phyloP scores from a whole-genome alignment of 352 stramenopile species.

The Globisporangium paroecandrum region DNA sequence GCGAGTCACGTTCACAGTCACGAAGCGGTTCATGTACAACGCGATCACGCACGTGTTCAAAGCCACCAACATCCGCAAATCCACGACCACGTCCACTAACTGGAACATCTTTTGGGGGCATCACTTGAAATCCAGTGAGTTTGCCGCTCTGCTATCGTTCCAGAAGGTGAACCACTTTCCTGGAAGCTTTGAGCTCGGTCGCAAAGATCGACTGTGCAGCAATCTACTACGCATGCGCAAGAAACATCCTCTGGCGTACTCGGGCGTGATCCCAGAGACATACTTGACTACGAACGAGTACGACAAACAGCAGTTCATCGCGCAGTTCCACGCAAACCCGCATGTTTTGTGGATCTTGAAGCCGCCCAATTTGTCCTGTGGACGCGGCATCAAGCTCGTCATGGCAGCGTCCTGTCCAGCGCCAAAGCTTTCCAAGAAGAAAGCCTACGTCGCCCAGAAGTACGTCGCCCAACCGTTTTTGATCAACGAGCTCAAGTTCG shows the following conservation, averaged over 20 bases:
- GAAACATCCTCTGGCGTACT: slow-evolving; percentile 46
- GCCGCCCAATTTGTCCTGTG: slow-evolving; percentile 72
- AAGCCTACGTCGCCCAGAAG: slow-evolving; percentile 62
- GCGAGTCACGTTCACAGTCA: slow-evolving; percentile 50
- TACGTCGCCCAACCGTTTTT: slow-evolving; percentile 81
- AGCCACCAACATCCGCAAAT: slow-evolving; percentile 20
- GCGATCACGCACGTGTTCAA: slow-evolving; percentile 62
- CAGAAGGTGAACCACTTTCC: slow-evolving; percentile 77
- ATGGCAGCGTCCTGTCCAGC: slow-evolving; percentile 30
- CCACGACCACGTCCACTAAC: slow-evolving; percentile 17
- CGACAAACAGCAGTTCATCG: slow-evolving; percentile 61
- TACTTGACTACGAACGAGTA: slow-evolving; percentile 71
- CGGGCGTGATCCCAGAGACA: slow-evolving; percentile 64
- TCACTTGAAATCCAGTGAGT: slow-evolving; percentile 50
- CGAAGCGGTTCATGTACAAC: slow-evolving; percentile 78
- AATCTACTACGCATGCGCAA: slow-evolving; percentile 66
- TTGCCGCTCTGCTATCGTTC: slow-evolving; percentile 38
- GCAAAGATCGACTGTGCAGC: slow-evolving; percentile 64
- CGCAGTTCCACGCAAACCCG: slow-evolving; percentile 38
- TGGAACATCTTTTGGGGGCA: slow-evolving; percentile 81
- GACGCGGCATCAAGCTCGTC: slow-evolving; percentile 73
- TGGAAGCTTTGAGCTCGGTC: slow-evolving; percentile 70
- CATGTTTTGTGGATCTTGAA: slow-evolving; percentile 77
- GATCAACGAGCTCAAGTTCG: slow-evolving; percentile 90
- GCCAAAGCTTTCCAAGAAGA: slow-evolving; percentile 68